Evolutionary conservation across 2,329 filamentous ascomycete species (phyloP).

Genomic region (Reticulascus tulasneorum): DNA sequence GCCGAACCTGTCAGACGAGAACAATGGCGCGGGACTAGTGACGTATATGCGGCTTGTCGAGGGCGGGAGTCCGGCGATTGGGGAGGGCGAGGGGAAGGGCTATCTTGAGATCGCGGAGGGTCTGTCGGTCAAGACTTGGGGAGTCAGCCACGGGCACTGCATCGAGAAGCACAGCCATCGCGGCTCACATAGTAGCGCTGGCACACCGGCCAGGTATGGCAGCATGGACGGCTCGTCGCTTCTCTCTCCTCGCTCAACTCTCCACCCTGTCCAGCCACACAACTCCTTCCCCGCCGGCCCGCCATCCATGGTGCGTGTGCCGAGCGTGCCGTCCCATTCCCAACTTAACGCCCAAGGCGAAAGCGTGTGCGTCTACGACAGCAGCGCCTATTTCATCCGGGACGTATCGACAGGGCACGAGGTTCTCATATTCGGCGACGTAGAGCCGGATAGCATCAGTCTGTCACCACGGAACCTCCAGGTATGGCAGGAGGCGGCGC

Average conservation of each 20-base stretch:
- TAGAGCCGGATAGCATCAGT: conserved; percentile 86
- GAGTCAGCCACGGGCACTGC: conserved; percentile 86
- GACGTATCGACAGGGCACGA: conserved; percentile 68
- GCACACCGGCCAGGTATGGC: conserved; percentile 18
- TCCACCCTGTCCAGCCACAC: conserved; percentile 8
- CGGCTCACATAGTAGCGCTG: conserved; percentile 33
- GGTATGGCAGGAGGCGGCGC: conserved; percentile 86
- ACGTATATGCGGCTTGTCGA: conserved; percentile 87
- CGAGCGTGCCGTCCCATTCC: conserved; percentile 7
- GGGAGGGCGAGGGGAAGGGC: conserved; percentile 72
- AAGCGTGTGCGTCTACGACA: conserved; percentile 70
- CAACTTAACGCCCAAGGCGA: conserved; percentile 25
- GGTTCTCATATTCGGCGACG: conserved; percentile 90
- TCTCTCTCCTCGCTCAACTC: conserved; percentile 8
- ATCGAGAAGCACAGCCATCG: conserved; percentile 66
- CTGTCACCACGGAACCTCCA: conserved; percentile 73
- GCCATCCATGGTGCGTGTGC: conserved; percentile 1
- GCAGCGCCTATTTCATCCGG: conserved; percentile 89
- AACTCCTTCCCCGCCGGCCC: neutral
- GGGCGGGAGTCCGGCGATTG: conserved; percentile 79
- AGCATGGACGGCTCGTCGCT: conserved; percentile 25
- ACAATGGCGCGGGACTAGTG: conserved; percentile 86
- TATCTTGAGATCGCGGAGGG: conserved; percentile 88
- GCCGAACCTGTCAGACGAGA: conserved; percentile 96
- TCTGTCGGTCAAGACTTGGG: conserved; percentile 81